Base-by-base conservation (phyloP, 2,329 filamentous ascomycete species). In the Stenocarpella maydis region DNA sequence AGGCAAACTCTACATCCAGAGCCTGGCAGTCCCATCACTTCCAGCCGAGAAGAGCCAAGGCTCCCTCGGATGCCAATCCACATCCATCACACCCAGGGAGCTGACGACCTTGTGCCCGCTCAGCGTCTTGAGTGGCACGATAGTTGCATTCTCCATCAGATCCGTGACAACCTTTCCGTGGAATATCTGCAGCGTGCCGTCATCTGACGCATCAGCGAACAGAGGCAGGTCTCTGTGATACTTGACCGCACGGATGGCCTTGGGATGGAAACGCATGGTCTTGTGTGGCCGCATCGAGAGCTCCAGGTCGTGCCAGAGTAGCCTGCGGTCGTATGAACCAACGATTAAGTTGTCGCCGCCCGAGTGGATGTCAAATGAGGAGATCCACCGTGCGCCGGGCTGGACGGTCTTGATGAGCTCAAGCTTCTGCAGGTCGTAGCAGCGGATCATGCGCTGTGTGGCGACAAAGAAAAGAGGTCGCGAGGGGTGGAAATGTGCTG, bases 291-390 rank as follows among this genome's bases (percentile, higher is more conserved):
- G 90, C 72, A 88, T 91, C 0, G 93, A 96, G 43, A 99, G 88
- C 74, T 99, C 96, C 66, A 98, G 87, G 81, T 99, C 96, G 82
- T 98, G 96, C 96, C 96, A 99, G 39, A 99, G 86, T 3, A 99
- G 86, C 55, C 95, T 90, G 73, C 95, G 91, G 82, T 99, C 96
- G 82, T 98, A 99, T 0, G 94, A 96, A 53, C 95, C 94, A 14
- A 98, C 93, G 70, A 98, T 93, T 67, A 99, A 82, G 78, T 99
- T 98, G 82, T 97, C 95, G 54, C 96, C 96, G 21, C 92, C 92
- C 0, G 95, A 91, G 80, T 99, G 97, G 53, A 99, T 88, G 76
- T 97, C 95, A 75, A 99, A 95, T 19, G 91, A 93, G 2, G 93
- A 97, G 75, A 99, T 98, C 95, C 95, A 94, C 43, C 95, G 91